Evolutionary conservation across 768 basidiomycete genomes (phyloP).

Genomic region (Leccinum aurantiacum): DNA sequence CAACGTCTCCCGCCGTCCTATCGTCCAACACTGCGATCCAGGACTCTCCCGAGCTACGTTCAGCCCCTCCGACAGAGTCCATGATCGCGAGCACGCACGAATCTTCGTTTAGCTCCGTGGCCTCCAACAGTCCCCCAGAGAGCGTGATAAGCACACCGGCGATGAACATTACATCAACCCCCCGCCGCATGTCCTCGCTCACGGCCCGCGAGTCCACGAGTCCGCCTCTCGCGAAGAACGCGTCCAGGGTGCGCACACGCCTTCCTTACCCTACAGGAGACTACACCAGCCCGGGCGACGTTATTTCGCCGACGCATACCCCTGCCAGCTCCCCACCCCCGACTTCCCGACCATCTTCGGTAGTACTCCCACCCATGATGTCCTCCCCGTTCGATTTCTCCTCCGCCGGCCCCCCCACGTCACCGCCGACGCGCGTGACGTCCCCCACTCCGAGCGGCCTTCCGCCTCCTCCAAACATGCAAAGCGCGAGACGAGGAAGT

Average conservation of each 20-base stretch:
- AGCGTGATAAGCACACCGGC: slow-evolving; percentile 16
- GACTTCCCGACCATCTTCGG: slow-evolving; percentile 42
- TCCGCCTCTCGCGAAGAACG: slow-evolving; percentile 48
- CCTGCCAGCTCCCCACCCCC: slow-evolving; percentile 49
- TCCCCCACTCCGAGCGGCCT: slow-evolving; percentile 34
- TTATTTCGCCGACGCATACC: slow-evolving; percentile 34
- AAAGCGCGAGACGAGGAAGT: slow-evolving; percentile 47
- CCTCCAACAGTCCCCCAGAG: slow-evolving; percentile 16
- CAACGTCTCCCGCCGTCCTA: slow-evolving; percentile 44
- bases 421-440: slow-evolving; percentile 23
- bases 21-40: slow-evolving; percentile 49
- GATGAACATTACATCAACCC: slow-evolving; percentile 24
- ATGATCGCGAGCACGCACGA: slow-evolving; percentile 38
- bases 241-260: slow-evolving; percentile 40
- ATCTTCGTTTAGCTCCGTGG: slow-evolving; percentile 22
- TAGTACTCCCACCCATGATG: slow-evolving; percentile 37
- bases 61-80: slow-evolving; percentile 48
- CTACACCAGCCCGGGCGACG: slow-evolving; percentile 66
- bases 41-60: slow-evolving; percentile 45
- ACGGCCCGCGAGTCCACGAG: slow-evolving; percentile 66
- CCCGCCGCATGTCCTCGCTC: slow-evolving; percentile 32
- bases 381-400: slow-evolving; percentile 26
- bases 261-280: slow-evolving; percentile 85
- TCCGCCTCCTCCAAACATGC: slow-evolving; percentile 43
- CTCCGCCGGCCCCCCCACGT: slow-evolving; percentile 7